These are phyloP conservation scores for Capsicum chinense DNA, from an alignment of 257 asterid species.

Conservation along the genomic window DNA sequence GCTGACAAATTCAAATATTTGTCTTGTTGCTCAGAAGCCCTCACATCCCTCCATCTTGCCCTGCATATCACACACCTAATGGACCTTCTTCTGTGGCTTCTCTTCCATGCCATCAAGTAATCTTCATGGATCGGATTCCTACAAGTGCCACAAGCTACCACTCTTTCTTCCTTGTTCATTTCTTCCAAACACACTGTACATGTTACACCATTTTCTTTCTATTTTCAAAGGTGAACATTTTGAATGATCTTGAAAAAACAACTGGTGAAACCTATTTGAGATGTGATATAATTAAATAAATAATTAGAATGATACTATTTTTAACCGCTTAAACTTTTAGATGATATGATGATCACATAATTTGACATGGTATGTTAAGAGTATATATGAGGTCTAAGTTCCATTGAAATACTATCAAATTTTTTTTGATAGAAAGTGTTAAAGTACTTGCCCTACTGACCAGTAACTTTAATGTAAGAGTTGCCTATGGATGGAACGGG, in stretches of 20 bases:
- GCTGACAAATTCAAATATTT: constrained; percentile 86
- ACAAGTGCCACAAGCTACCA: constrained; percentile 75
- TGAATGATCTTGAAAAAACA: constrained; percentile 44
- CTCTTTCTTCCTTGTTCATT: constrained; percentile 63
- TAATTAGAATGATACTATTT: neutral
- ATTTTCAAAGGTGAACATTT: constrained; percentile 27
- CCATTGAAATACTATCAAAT: no score
- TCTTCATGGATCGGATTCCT: constrained; percentile 80
- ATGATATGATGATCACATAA: constrained; percentile 8
- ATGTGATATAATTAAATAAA: neutral
- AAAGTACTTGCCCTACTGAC: no score
- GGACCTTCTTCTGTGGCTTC: constrained; percentile 69
- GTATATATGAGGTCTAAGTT: no score
- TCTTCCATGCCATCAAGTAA: constrained; percentile 87
- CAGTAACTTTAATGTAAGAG: no score
- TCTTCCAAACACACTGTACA: constrained; percentile 96
- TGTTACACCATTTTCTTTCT: constrained; percentile 53
- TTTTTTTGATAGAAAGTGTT: no score
- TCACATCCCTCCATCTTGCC: constrained; percentile 74
- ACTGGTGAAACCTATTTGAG: constrained; percentile 50
- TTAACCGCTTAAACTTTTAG: neutral
- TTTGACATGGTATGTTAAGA: neutral
- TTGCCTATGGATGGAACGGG: no score
- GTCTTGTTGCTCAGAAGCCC: constrained; percentile 53
- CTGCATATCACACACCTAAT: constrained; percentile 92